Conservation (phyloP, 2,329 filamentous ascomycete genomes). For the Aspergillus jensenii region DNA sequence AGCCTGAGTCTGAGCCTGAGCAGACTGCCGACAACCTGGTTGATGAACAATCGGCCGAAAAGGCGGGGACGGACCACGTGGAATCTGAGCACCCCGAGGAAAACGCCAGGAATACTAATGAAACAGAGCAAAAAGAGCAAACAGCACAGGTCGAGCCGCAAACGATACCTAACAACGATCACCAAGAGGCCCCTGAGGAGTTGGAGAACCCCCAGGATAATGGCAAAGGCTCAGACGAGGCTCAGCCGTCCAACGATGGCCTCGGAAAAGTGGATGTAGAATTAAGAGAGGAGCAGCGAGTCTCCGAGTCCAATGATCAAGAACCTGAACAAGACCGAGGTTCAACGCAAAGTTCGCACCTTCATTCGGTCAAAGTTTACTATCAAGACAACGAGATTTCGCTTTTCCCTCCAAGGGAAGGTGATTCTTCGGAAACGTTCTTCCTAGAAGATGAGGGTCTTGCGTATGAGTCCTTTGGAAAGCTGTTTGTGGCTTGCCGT, state of each 20-base stretch:
- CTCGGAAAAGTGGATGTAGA: conserved; percentile 7
- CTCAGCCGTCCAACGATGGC: conserved; percentile 11
- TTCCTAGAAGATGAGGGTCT: conserved; percentile 58
- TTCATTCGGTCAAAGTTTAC: conserved; percentile 53
- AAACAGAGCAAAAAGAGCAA: conserved; percentile 18
- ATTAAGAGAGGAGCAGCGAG: conserved; percentile 5
- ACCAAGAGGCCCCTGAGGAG: conserved; percentile 2
- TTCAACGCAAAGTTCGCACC: conserved; percentile 11
- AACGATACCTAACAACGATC: conserved; percentile 2
- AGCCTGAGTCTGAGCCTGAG: background rate
- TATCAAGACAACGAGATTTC: conserved; percentile 58
- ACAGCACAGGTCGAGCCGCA: conserved; percentile 14
- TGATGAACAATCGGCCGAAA: conserved; percentile 7
- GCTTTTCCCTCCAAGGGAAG: conserved; percentile 57
- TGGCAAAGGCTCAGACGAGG: conserved; percentile 16
- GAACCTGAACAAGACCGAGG: conserved; percentile 9
- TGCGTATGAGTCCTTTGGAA: conserved; percentile 52
- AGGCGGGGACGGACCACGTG: conserved; percentile 7
- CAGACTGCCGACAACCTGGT: conserved; percentile 9
- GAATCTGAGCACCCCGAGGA: conserved; percentile 8
- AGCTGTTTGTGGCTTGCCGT: conserved; percentile 59
- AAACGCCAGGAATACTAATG: conserved; percentile 21
- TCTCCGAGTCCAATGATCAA: conserved; percentile 8
- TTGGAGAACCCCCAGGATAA: conserved; percentile 15
- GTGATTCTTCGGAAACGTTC: conserved; percentile 54